A percentile compares a stretch with the other conserved stretches of the same genome.
These are phyloP conservation scores for Penicillium mononematosum DNA, from an alignment of 495 filamentous ascomycete genomes.

Conservation along the genomic window DNA sequence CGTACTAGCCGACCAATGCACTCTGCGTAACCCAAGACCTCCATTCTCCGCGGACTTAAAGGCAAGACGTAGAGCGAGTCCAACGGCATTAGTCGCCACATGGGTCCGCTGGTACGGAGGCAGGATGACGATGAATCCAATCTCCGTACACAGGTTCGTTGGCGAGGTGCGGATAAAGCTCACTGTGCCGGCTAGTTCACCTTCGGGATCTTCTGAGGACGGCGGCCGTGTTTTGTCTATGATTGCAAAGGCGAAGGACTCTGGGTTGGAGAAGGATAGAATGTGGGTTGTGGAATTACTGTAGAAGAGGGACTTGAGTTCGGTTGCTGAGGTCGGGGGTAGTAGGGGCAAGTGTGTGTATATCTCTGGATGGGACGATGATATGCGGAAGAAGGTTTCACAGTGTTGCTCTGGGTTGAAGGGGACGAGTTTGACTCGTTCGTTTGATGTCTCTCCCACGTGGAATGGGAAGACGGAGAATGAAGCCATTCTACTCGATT, in stretches of 20 bases:
- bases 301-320: slow-evolving; percentile 18
- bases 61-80: slow-evolving; percentile 18
- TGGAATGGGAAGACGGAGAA: slow-evolving; percentile 15
- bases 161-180: slow-evolving; percentile 21
- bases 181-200: slow-evolving; percentile 25
- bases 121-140: slow-evolving; percentile 26
- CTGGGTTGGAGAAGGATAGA: slow-evolving; percentile 22
- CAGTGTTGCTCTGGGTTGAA: slow-evolving; percentile 20
- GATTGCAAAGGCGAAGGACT: slow-evolving; percentile 25
- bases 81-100: slow-evolving; percentile 23
- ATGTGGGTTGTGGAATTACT: slow-evolving; percentile 6
- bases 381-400: slow-evolving; percentile 18
- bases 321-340: slow-evolving; percentile 8
- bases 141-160: slow-evolving; percentile 18
- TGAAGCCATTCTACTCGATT: slow-evolving; percentile 9
- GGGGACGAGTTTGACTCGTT: slow-evolving; percentile 19
- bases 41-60: slow-evolving; percentile 12
- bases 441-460: slow-evolving; percentile 13
- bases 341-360: slow-evolving; percentile 20
- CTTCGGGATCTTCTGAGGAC: slow-evolving; percentile 22
- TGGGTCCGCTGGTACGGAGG: slow-evolving; percentile 28
- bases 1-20: slow-evolving; percentile 23
- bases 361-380: slow-evolving; percentile 17
- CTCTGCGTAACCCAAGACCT: slow-evolving; percentile 20
- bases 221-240: slow-evolving; percentile 25